Evolutionary conservation across 2,329 filamentous ascomycete species (phyloP).

Genomic region (Colletotrichum sp.): DNA sequence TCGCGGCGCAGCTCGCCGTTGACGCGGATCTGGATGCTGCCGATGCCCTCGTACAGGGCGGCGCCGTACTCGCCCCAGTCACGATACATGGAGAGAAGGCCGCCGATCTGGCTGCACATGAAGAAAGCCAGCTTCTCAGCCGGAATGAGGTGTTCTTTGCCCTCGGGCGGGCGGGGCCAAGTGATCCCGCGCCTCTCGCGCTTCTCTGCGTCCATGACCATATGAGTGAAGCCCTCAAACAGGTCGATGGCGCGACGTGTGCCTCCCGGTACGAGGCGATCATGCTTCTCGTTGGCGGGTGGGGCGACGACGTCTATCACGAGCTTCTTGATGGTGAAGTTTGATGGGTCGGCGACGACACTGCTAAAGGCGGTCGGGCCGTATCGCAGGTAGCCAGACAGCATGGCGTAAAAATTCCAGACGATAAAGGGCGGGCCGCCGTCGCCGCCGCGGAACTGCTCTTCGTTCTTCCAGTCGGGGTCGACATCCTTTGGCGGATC

Average conservation of each 20-base stretch:
- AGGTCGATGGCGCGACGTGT: conserved; percentile 3
- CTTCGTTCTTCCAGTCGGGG: conserved; percentile 20
- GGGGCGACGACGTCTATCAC: conserved; percentile 20
- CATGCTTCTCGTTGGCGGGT: conserved; percentile 14
- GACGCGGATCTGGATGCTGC: conserved; percentile 21
- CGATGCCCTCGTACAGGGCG: conserved; percentile 18
- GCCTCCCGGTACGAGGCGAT: conserved; percentile 15
- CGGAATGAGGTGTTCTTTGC: conserved; percentile 12
- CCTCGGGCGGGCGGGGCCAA: conserved; percentile 18
- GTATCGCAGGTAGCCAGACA: conserved; percentile 19
- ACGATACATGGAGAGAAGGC: conserved; percentile 17
- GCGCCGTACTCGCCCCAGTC: conserved; percentile 21
- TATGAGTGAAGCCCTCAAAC: conserved; percentile 11
- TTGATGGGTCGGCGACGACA: conserved; percentile 3
- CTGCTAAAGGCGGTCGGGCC: conserved; percentile 19
- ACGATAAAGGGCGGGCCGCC: conserved; percentile 21
- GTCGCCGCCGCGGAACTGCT: conserved; percentile 19
- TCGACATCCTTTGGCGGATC: conserved; percentile 20
- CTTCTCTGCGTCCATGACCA: conserved; percentile 13
- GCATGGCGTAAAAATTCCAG: conserved; percentile 23
- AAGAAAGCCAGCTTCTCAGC: conserved; percentile 24
- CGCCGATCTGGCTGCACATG: conserved; percentile 18
- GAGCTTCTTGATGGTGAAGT: conserved; percentile 17
- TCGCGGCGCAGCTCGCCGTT: conserved; percentile 17
- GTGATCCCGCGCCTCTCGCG: conserved; percentile 8